A percentile compares a stretch with the other conserved stretches of the same genome.
Evolutionary conservation across 306 rosid genomes (phyloP).

Genomic region (Acacia confusa): DNA sequence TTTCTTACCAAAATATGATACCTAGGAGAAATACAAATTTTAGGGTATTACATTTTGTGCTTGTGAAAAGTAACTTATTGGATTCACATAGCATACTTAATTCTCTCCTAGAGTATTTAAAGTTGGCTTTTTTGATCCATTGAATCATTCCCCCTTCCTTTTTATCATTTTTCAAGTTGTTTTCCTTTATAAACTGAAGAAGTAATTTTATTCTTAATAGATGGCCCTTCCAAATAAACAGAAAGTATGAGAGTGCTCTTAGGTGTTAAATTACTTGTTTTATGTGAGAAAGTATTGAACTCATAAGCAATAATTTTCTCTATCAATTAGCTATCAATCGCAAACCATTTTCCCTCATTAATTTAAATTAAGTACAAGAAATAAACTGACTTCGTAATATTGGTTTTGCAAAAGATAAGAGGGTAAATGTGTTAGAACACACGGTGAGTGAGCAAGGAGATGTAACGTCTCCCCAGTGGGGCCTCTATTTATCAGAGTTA

Average conservation of each 20-base stretch:
- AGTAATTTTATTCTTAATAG: background rate
- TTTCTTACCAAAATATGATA: too few relatives aligned
- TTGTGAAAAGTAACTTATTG: background rate
- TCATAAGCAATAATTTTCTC: background rate
- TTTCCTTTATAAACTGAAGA: background rate
- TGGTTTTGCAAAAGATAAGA: too few relatives aligned
- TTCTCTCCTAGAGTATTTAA: background rate
- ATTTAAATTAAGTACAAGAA: too few relatives aligned
- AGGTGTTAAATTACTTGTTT: constrained; percentile 7
- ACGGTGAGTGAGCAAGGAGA: too few relatives aligned
- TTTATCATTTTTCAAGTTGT: background rate
- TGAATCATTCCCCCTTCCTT: background rate
- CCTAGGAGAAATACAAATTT: too few relatives aligned
- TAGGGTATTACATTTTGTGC: too few relatives aligned
- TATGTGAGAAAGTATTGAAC: background rate
- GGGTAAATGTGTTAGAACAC: too few relatives aligned
- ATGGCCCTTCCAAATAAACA: background rate
- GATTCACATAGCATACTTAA: constrained; percentile 8
- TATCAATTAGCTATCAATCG: too few relatives aligned
- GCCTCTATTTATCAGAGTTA: too few relatives aligned
- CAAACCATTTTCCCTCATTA: too few relatives aligned
- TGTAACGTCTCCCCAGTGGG: too few relatives aligned
- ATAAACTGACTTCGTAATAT: too few relatives aligned
- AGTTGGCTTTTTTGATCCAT: background rate
- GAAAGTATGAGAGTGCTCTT: background rate